Percentiles rank a stretch among this genome's conserved stretches.
These are phyloP conservation scores for Amphirosellinia nigrospora DNA, from an alignment of 495 filamentous ascomycete species.

Conservation along the genomic window DNA sequence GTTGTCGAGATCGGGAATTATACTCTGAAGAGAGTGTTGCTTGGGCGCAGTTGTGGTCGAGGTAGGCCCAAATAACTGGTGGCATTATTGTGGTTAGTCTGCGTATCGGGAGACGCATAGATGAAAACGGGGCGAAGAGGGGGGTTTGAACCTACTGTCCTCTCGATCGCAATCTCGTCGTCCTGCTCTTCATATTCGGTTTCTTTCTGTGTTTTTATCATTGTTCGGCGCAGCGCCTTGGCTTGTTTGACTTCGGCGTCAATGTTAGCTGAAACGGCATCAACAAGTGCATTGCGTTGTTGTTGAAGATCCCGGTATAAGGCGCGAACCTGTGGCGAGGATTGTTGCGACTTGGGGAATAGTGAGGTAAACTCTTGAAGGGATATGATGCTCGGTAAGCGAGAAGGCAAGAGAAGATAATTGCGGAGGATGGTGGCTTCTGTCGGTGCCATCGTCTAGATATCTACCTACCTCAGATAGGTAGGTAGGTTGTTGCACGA, in stretches of 20 bases:
- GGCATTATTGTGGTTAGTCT: conserved; percentile 1
- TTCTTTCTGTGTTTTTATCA: conserved; percentile 60
- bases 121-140: neutral
- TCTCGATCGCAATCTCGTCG: conserved; percentile 73
- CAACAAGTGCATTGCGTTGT: conserved; percentile 70
- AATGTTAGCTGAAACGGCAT: conserved; percentile 71
- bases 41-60: conserved; percentile 47
- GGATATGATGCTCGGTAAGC: conserved; percentile 73
- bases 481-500: neutral
- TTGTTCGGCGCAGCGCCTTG: conserved; percentile 65
- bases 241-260: conserved; percentile 68
- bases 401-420: conserved; percentile 77
- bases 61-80: conserved; percentile 68
- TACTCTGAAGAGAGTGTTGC: conserved; percentile 65
- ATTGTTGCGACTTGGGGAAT: conserved; percentile 72
- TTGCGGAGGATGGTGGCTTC: conserved; percentile 75
- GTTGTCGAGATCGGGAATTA: conserved; percentile 70
- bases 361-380: conserved; percentile 76
- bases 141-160: conserved; percentile 56
- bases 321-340: conserved; percentile 71
- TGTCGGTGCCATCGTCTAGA: conserved; percentile 66
- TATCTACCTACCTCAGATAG: too few relatives aligned
- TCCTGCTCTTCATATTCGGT: conserved; percentile 62
- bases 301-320: conserved; percentile 83
- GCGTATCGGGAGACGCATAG: conserved; percentile 13